These are phyloP conservation scores for Scedosporium boydii DNA, from an alignment of 2,329 filamentous ascomycete species.

Conservation along the genomic window DNA sequence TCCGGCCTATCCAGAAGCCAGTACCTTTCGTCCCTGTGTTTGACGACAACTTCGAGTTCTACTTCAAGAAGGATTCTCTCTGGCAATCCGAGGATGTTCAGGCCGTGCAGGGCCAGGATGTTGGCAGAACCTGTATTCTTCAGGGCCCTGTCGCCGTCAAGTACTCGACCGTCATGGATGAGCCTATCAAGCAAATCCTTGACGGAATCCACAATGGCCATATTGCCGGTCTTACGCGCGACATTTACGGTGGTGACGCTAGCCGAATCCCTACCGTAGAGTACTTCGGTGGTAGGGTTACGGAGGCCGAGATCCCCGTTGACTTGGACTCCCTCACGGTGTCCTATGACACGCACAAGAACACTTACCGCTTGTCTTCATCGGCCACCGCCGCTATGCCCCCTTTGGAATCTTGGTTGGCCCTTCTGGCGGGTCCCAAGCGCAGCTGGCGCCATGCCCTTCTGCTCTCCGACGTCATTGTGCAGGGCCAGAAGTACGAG, in stretches of 20 bases:
- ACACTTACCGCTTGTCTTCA: slow-evolving; percentile 73
- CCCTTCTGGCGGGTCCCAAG: slow-evolving; percentile 73
- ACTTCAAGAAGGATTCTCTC: slow-evolving; percentile 99
- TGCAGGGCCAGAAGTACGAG: slow-evolving; percentile 94
- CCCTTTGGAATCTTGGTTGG: slow-evolving; percentile 72
- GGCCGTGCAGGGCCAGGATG: slow-evolving; percentile 91
- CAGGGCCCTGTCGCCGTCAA: slow-evolving; percentile 89
- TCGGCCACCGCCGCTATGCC: slow-evolving; percentile 67
- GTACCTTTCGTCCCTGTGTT: slow-evolving; percentile 92
- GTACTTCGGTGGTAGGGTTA: slow-evolving; percentile 87
- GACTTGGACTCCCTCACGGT: slow-evolving; percentile 83
- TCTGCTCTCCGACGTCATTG: slow-evolving; percentile 85
- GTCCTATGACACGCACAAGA: slow-evolving; percentile 67
- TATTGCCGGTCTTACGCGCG: slow-evolving; percentile 67
- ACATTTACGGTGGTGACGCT: slow-evolving; percentile 69
- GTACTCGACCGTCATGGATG: slow-evolving; percentile 81
- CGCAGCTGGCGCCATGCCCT: slow-evolving; percentile 94
- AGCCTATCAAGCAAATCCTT: slow-evolving; percentile 91
- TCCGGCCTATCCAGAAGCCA: slow-evolving; percentile 88
- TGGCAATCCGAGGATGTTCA: slow-evolving; percentile 99
- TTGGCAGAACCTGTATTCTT: slow-evolving; percentile 89
- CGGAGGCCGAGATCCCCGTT: slow-evolving; percentile 59
- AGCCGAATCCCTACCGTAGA: slow-evolving; percentile 74
- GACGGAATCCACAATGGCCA: slow-evolving; percentile 84
- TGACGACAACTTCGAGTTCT: slow-evolving; percentile 97